Evolutionary conservation across 768 basidiomycete species (phyloP).

Genomic region (Boletus sensibilis): DNA sequence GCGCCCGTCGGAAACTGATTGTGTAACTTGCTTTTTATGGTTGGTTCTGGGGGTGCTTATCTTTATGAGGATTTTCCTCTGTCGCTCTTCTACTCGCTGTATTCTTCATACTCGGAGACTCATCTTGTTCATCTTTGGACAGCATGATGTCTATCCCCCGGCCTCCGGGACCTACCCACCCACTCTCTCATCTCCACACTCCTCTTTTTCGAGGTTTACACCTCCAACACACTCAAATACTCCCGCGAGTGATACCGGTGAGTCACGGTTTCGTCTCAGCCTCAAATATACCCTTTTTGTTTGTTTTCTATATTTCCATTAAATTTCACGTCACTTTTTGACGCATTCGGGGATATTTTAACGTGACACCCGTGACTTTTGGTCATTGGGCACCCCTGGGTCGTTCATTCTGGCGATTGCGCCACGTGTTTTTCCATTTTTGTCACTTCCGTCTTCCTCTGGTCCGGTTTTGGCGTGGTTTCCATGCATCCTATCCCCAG

Average conservation of each 20-base stretch:
- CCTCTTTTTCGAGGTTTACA: slow-evolving; percentile 22
- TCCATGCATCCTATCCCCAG: not conserved
- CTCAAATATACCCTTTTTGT: not conserved
- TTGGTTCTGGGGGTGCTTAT: not conserved
- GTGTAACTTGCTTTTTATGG: not conserved
- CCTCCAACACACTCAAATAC: slow-evolving; percentile 27
- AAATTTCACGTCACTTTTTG: not conserved
- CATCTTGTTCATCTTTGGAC: not conserved
- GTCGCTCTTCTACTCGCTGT: not conserved
- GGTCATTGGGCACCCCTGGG: not conserved
- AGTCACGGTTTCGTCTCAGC: slow-evolving; percentile 8
- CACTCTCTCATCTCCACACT: slow-evolving; percentile 18
- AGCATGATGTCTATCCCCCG: slow-evolving; percentile 17
- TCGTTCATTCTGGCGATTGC: not conserved
- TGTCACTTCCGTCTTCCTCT: not conserved
- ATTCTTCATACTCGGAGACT: not conserved
- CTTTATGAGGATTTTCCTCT: not conserved
- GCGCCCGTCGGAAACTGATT: not conserved
- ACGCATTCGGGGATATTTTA: not conserved
- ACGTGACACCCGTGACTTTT: not conserved
- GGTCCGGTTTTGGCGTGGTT: not conserved
- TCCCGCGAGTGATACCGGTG: slow-evolving; percentile 28
- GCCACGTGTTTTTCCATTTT: slow-evolving; percentile 2
- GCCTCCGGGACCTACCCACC: slow-evolving; percentile 4
- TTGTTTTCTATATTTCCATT: not conserved